Conservation (phyloP, 1,284 basidiomycete species). For the Neolentinus lepideus region DNA sequence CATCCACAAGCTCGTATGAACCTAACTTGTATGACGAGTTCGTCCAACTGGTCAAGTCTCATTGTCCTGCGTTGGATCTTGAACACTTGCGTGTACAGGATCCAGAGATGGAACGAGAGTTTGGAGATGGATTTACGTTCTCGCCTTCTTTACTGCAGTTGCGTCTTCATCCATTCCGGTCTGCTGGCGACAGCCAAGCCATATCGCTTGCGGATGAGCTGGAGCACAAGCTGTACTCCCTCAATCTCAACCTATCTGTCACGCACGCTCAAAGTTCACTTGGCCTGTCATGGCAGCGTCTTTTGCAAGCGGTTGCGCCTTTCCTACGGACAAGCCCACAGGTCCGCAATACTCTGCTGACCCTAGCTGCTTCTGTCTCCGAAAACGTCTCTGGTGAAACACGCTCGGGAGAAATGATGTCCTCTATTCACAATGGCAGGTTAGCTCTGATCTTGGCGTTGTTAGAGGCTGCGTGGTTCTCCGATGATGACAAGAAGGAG, state of each 20-base stretch:
- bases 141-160: slow-evolving; percentile 43
- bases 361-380: slow-evolving; percentile 58
- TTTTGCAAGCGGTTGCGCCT: slow-evolving; percentile 60
- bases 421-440: slow-evolving; percentile 72
- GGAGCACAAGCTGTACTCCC: slow-evolving; percentile 48
- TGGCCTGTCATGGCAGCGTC: slow-evolving; percentile 72
- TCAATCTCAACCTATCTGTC: slow-evolving; percentile 83
- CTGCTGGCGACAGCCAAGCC: slow-evolving; percentile 30
- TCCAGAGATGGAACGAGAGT: slow-evolving; percentile 63
- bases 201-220: slow-evolving; percentile 34
- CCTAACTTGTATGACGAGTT: slow-evolving; percentile 61
- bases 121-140: slow-evolving; percentile 78
- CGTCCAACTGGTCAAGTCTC: slow-evolving; percentile 31
- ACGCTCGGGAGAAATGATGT: slow-evolving; percentile 80
- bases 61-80: slow-evolving; percentile 49
- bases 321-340: slow-evolving; percentile 53
- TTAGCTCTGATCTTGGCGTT: slow-evolving; percentile 70
- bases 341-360: slow-evolving; percentile 50
- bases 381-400: slow-evolving; percentile 63
- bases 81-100: slow-evolving; percentile 61
- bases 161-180: slow-evolving; percentile 42
- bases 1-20: slow-evolving; percentile 61
- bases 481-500: slow-evolving; percentile 44
- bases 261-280: slow-evolving; percentile 73
- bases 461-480: slow-evolving; percentile 76